Evolutionary conservation across 192 early-diverging fungal genomes (phyloP).

Genomic region (Coemansia sp.): DNA sequence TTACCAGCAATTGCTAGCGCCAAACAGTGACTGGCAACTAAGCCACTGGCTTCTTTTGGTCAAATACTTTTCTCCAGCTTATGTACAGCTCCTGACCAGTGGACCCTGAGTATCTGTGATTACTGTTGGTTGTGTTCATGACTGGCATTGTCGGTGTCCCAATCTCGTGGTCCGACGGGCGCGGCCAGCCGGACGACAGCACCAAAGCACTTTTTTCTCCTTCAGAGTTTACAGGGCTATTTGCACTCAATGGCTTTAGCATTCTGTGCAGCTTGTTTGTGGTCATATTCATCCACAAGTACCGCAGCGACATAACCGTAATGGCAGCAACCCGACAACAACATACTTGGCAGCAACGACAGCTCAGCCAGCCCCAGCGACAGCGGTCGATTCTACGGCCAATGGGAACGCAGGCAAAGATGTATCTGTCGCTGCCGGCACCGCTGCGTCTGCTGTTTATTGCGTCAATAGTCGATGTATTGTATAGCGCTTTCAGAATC

Average conservation of each 20-base stretch:
- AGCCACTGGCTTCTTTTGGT: background rate
- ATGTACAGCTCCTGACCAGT: background rate
- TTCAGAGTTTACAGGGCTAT: slow-evolving; percentile 31
- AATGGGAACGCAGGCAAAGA: slow-evolving; percentile 38
- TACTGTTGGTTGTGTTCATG: slow-evolving; percentile 1
- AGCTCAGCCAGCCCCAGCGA: slow-evolving; percentile 12
- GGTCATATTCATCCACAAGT: slow-evolving; percentile 47
- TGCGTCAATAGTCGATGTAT: slow-evolving; percentile 43
- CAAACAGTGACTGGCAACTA: background rate
- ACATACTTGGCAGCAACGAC: slow-evolving; percentile 1
- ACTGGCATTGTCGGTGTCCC: background rate
- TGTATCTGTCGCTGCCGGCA: slow-evolving; percentile 45
- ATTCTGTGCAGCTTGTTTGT: slow-evolving; percentile 45
- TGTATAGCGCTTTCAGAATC: slow-evolving; percentile 46
- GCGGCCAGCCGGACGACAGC: background rate
- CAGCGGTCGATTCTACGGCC: slow-evolving; percentile 36
- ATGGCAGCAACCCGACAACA: slow-evolving; percentile 34
- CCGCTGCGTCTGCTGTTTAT: slow-evolving; percentile 45
- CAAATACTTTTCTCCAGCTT: background rate
- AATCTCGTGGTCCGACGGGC: slow-evolving; percentile 2
- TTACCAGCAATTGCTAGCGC: background rate
- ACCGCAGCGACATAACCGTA: slow-evolving; percentile 31
- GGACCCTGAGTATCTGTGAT: background rate
- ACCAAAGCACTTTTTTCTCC: slow-evolving; percentile 23
- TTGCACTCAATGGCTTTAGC: slow-evolving; percentile 40